Evolutionary conservation across 495 filamentous ascomycete genomes (phyloP).

Genomic region (Thermothielavioides terrestris): DNA sequence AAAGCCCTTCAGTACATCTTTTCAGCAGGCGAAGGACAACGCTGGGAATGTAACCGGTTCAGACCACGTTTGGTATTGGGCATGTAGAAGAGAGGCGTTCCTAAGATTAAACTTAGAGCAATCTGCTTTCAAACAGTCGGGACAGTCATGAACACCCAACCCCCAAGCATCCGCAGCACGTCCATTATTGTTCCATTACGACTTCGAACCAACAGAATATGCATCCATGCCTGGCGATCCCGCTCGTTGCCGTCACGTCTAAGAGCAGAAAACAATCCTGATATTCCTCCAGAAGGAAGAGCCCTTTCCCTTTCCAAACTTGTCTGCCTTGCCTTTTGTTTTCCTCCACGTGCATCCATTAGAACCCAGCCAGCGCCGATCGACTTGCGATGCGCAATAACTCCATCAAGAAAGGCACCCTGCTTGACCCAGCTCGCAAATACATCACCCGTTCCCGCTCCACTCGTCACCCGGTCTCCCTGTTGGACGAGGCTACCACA

Average conservation of each 20-base stretch:
- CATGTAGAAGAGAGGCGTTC: no score
- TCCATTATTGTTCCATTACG: neutral
- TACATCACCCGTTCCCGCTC: no score
- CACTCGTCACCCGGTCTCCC: no score
- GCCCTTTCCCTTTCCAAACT: neutral
- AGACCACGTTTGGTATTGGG: no score
- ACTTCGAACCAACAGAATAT: neutral
- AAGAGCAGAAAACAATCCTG: neutral
- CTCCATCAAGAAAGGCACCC: neutral
- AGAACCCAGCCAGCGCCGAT: neutral
- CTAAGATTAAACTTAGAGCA: no score
- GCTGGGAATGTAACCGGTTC: no score
- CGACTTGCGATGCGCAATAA: neutral
- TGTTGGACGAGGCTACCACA: no score
- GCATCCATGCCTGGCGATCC: neutral
- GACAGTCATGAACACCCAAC: no score
- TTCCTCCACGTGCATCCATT: neutral
- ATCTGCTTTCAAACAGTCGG: no score
- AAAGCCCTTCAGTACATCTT: neutral
- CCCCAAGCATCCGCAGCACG: no score
- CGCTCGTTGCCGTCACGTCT: conserved; percentile 8
- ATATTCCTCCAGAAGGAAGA: neutral
- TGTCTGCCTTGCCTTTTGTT: neutral
- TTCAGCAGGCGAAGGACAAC: neutral
- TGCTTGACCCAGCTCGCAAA: no score